Evolutionary conservation across 805 yeast genomes (phyloP).

Genomic region (Zygosaccharomyces bisporus): DNA sequence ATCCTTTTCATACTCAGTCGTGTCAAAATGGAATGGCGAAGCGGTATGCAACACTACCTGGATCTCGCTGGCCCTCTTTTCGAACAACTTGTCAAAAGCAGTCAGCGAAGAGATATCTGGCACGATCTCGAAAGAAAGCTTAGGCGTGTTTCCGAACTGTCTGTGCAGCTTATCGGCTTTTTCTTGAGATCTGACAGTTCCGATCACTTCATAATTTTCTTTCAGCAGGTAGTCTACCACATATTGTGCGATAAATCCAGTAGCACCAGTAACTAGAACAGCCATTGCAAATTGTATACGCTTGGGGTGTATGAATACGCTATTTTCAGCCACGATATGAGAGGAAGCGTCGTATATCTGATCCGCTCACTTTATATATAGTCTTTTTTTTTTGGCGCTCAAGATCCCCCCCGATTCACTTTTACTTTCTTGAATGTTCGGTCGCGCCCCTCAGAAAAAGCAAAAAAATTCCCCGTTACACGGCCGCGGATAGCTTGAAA

Average conservation of each 20-base stretch:
- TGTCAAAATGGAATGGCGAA: slow-evolving; percentile 43
- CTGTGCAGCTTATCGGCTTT: slow-evolving; percentile 41
- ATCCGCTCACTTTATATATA: too few species aligned
- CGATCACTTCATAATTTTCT: slow-evolving; percentile 45
- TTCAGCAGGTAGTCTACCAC: slow-evolving; percentile 40
- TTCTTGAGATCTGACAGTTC: slow-evolving; percentile 45
- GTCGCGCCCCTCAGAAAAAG: not conserved
- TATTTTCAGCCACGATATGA: too few species aligned
- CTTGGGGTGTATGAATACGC: too few species aligned
- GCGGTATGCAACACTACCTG: slow-evolving; percentile 47
- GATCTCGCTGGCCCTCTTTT: slow-evolving; percentile 39
- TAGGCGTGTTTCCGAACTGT: slow-evolving; percentile 28
- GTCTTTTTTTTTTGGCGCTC: too few species aligned
- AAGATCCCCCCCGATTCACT: too few species aligned
- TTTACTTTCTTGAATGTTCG: not conserved
- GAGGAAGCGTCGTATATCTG: too few species aligned
- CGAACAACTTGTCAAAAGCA: slow-evolving; percentile 46
- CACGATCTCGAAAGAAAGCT: slow-evolving; percentile 35
- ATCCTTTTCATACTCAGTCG: slow-evolving; percentile 43
- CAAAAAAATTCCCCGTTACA: too few species aligned
- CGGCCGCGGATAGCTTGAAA: too few species aligned
- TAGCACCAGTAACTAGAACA: slow-evolving; percentile 49
- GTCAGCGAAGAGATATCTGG: slow-evolving; percentile 33
- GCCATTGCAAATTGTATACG: slow-evolving; percentile 3
- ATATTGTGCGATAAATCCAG: slow-evolving; percentile 51